Evolutionary conservation across 495 filamentous ascomycete species (phyloP).

Genomic region (Talaromyces adpressus): DNA sequence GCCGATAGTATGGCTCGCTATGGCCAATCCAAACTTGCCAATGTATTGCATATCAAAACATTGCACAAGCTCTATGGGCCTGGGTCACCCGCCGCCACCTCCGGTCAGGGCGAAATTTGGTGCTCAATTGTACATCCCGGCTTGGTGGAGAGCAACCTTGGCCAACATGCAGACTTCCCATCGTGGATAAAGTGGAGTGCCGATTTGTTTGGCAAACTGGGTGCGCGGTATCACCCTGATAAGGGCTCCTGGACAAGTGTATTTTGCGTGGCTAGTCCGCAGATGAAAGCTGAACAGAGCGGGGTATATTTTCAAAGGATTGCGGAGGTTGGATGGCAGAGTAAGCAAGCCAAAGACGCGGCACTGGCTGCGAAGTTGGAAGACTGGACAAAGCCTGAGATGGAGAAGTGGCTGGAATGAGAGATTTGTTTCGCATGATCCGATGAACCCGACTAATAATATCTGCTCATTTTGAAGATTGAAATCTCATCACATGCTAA

Average conservation of each 20-base stretch:
- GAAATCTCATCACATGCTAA: background rate
- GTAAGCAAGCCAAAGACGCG: background rate
- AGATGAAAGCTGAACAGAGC: constrained; percentile 3
- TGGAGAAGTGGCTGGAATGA: constrained; percentile 4
- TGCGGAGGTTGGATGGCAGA: constrained; percentile 8
- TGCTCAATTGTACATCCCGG: constrained; percentile 36
- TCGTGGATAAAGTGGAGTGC: background rate
- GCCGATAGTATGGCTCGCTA: constrained; percentile 27
- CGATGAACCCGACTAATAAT: background rate
- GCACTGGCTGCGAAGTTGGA: constrained; percentile 2
- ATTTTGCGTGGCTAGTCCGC: constrained; percentile 6
- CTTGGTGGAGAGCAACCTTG: constrained; percentile 28
- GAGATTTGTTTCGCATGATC: background rate
- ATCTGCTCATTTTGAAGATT: background rate
- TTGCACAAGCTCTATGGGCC: constrained; percentile 29
- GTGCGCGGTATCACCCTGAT: background rate
- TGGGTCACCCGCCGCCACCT: constrained; percentile 16
- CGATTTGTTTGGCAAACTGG: background rate
- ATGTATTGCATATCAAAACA: constrained; percentile 29
- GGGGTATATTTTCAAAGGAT: constrained; percentile 7
- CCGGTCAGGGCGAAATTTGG: constrained; percentile 30
- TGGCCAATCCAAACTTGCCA: constrained; percentile 39
- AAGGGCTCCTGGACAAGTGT: constrained; percentile 3
- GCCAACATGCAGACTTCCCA: constrained; percentile 6
- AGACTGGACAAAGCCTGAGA: constrained; percentile 6